Evolutionary conservation across 495 filamentous ascomycete species (phyloP).

Genomic region (Chaetomium cochliodes): DNA sequence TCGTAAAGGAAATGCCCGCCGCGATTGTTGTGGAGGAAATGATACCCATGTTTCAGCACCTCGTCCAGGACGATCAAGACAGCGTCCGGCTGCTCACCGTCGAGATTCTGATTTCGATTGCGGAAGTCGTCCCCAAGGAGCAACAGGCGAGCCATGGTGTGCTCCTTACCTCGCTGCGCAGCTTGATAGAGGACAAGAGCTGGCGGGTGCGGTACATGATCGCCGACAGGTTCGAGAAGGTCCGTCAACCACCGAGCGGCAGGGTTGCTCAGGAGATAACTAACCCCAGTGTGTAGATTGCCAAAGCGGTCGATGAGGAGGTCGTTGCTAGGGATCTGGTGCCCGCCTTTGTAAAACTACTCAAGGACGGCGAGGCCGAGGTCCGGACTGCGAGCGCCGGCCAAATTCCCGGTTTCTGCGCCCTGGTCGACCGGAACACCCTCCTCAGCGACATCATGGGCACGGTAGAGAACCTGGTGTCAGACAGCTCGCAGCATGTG

Average conservation of each 20-base stretch:
- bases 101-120: conserved; percentile 92
- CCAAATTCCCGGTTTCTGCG: conserved; percentile 96
- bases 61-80: conserved; percentile 93
- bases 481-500: conserved; percentile 94
- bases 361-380: conserved; percentile 97
- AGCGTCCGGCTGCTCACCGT: conserved; percentile 95
- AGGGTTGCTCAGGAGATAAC: neutral
- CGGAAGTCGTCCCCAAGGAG: conserved; percentile 95
- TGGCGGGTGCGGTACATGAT: conserved; percentile 99
- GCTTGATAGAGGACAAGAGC: conserved; percentile 96
- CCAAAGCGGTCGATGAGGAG: conserved; percentile 97
- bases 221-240: conserved; percentile 97
- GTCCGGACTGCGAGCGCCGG: conserved; percentile 96
- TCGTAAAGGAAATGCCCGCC: conserved; percentile 92
- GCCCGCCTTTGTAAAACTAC: conserved; percentile 92
- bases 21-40: conserved; percentile 93
- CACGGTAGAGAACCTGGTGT: conserved; percentile 91
- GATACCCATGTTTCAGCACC: conserved; percentile 97
- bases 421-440: conserved; percentile 76
- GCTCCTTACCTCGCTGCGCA: conserved; percentile 82
- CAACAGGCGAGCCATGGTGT: conserved; percentile 95
- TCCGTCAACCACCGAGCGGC: conserved; percentile 34
- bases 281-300: conserved; percentile 61
- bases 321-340: conserved; percentile 91
- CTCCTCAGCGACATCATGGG: conserved; percentile 97